Conservation (phyloP, 2,329 filamentous ascomycete species). For the Chaetomiaceae sp. region DNA sequence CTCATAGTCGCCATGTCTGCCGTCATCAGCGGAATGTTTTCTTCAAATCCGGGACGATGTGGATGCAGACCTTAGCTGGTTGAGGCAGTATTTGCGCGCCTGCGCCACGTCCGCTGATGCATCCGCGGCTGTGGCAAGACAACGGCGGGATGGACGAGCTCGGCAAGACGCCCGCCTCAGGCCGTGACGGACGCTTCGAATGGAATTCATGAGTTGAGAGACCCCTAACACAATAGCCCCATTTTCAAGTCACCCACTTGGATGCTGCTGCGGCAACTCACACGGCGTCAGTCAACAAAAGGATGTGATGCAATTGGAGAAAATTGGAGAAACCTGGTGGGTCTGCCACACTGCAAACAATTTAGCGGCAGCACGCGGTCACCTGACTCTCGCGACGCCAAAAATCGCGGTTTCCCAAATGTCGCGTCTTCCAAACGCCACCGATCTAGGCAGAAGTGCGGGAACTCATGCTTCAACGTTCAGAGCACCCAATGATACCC, state of each 20-base stretch:
- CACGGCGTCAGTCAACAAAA: neutral
- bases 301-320: conserved; percentile 11
- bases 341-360: neutral
- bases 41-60: neutral
- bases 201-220: conserved; percentile 36
- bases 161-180: conserved; percentile 32
- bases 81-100: conserved; percentile 51
- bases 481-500: neutral
- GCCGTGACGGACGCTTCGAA: conserved; percentile 35
- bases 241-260: conserved; percentile 10
- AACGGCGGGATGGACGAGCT: conserved; percentile 30
- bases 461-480: neutral
- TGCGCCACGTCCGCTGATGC: conserved; percentile 48
- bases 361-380: conserved; percentile 16
- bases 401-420: conserved; percentile 20
- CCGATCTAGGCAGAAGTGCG: neutral
- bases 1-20: conserved; percentile 80
- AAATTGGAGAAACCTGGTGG: neutral
- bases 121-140: conserved; percentile 43
- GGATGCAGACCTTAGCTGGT: conserved; percentile 38
- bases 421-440: conserved; percentile 22
- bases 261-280: neutral
- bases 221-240: conserved; percentile 7
- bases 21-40: neutral
- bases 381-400: conserved; percentile 24